Evolutionary conservation across 352 stramenopile genomes (phyloP).

Genomic region (Halophytophthora batemanensis): DNA sequence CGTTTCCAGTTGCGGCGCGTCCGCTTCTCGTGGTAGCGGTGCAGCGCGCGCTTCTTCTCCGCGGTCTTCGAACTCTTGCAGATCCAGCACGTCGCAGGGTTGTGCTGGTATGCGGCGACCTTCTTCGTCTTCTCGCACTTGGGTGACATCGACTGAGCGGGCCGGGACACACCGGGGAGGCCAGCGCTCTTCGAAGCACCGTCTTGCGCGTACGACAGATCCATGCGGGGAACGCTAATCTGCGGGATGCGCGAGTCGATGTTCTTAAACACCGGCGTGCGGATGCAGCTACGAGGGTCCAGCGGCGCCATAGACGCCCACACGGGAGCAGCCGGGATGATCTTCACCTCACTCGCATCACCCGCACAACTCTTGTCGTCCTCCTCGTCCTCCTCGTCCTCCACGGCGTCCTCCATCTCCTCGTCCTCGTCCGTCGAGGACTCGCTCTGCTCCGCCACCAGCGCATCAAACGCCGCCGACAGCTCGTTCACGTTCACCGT

Average conservation of each 20-base stretch:
- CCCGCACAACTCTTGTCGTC: conserved; percentile 14
- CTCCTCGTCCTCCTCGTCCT: conserved; percentile 32
- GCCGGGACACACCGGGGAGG: conserved; percentile 6
- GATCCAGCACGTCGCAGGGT: conserved; percentile 81
- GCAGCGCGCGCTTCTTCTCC: conserved; percentile 78
- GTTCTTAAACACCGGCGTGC: conserved; percentile 73
- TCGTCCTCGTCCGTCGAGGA: conserved; percentile 22
- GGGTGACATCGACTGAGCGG: conserved; percentile 37
- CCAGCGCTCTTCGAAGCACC: conserved; percentile 16
- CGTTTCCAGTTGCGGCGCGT: conserved; percentile 83
- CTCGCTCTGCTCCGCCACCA: conserved; percentile 47
- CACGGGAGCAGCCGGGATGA: conserved; percentile 50
- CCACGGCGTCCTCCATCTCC: conserved; percentile 41
- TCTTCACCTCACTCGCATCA: conserved; percentile 22
- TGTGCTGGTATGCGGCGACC: conserved; percentile 54
- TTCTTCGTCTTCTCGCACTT: conserved; percentile 50
- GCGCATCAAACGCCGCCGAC: conserved; percentile 58
- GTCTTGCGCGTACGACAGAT: conserved; percentile 44
- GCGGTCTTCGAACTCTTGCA: conserved; percentile 84
- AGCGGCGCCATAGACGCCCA: conserved; percentile 56
- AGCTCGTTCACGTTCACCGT: conserved; percentile 72
- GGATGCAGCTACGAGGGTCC: conserved; percentile 76
- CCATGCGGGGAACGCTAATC: conserved; percentile 66
- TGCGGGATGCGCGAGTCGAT: conserved; percentile 73
- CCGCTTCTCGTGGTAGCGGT: conserved; percentile 82